These are phyloP conservation scores for Termitomyces sp. DNA, from an alignment of 768 basidiomycete genomes.

Conservation along the genomic window DNA sequence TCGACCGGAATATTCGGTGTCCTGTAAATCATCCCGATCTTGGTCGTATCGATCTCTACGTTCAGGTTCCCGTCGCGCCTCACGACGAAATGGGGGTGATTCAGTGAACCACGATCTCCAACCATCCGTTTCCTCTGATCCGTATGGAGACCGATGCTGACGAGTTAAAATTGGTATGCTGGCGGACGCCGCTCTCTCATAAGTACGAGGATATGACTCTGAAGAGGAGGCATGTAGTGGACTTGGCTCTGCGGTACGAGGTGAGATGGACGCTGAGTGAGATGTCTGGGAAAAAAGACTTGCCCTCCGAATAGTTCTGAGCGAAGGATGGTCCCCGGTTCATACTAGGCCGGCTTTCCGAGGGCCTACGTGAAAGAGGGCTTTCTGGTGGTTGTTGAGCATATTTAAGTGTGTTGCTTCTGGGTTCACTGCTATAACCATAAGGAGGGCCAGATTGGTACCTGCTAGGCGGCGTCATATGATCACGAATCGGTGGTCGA, in stretches of 20 bases:
- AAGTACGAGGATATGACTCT: slow-evolving; percentile 10
- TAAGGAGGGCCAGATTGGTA: slow-evolving; percentile 3
- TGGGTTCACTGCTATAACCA: slow-evolving; percentile 6
- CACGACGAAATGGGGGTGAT: slow-evolving; percentile 4
- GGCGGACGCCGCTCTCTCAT: slow-evolving; percentile 12
- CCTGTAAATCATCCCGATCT: slow-evolving; percentile 7
- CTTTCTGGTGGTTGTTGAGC: slow-evolving; percentile 14
- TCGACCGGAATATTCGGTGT: slow-evolving; percentile 9
- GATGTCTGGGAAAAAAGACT: background rate
- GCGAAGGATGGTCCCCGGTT: slow-evolving; percentile 15
- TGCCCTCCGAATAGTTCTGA: slow-evolving; percentile 14
- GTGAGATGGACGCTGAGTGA: background rate
- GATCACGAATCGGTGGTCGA: slow-evolving; percentile 13
- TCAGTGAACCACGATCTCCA: slow-evolving; percentile 15
- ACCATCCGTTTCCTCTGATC: slow-evolving; percentile 8
- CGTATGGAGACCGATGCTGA: slow-evolving; percentile 10
- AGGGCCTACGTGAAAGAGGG: slow-evolving; percentile 15
- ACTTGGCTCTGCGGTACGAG: slow-evolving; percentile 3
- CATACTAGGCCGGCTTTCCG: slow-evolving; percentile 9
- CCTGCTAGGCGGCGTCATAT: slow-evolving; percentile 3
- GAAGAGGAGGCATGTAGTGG: slow-evolving; percentile 5
- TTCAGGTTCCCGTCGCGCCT: slow-evolving; percentile 10
- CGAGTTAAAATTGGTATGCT: slow-evolving; percentile 14
- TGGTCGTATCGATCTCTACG: slow-evolving; percentile 7
- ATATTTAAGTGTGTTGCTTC: slow-evolving; percentile 16